phyloP scores from a whole-genome alignment of 306 rosid genomes.

The Myrica gale region DNA sequence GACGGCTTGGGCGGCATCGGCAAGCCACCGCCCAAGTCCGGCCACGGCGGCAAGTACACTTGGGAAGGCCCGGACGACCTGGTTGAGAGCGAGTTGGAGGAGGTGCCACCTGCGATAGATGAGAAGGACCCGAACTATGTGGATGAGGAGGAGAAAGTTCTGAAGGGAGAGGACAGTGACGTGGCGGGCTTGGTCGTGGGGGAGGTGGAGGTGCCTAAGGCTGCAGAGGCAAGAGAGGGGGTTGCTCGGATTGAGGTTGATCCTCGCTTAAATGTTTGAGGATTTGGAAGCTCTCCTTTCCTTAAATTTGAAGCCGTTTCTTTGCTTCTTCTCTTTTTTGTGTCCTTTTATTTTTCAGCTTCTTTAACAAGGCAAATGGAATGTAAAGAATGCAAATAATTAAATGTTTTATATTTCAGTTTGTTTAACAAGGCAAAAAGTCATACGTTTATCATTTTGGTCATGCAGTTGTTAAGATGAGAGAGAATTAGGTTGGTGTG shows the following conservation, averaged over 20 bases:
- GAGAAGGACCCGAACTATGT: conserved; percentile 75
- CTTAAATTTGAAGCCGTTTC: not conserved
- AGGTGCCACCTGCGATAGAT: conserved; percentile 65
- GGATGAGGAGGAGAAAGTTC: conserved; percentile 48
- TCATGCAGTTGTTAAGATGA: too few relatives aligned
- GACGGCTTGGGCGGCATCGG: conserved; percentile 50
- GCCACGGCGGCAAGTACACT: conserved; percentile 80
- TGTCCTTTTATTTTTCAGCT: not conserved
- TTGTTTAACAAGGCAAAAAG: too few relatives aligned
- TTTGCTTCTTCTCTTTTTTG: not conserved
- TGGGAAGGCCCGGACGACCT: conserved; percentile 74
- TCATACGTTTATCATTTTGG: too few relatives aligned
- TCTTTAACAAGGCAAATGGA: not conserved
- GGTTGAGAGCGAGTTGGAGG: conserved; percentile 37
- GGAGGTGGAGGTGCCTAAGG: conserved; percentile 59
- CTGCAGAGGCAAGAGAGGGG: conserved; percentile 35
- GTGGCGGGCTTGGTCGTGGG: conserved; percentile 48
- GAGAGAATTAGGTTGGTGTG: too few relatives aligned
- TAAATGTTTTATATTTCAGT: not conserved
- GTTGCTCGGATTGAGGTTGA: conserved; percentile 68
- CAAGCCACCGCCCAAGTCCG: conserved; percentile 56
- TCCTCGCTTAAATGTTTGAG: conserved; percentile 41
- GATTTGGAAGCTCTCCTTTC: not conserved
- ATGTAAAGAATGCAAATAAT: not conserved
- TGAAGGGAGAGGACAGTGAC: conserved; percentile 28